Percentiles rank a stretch among this genome's conserved stretches.
Evolutionary conservation across 2,329 filamentous ascomycete species (phyloP).

Genomic region (Leptographium wingfieldii): DNA sequence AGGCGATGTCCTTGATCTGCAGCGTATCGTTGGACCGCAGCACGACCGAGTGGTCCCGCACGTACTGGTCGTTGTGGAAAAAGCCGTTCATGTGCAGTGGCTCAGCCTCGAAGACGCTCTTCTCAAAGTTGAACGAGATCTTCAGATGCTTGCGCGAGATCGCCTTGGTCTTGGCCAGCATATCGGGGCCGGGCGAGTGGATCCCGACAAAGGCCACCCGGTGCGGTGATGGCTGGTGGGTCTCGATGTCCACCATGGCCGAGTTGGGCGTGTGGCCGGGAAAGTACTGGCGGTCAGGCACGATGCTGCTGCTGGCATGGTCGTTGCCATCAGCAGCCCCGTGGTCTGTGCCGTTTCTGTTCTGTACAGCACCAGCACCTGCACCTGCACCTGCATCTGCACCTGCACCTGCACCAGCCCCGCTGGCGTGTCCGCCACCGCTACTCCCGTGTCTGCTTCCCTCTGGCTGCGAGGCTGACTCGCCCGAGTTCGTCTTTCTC

Average conservation of each 20-base stretch:
- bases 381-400: no score
- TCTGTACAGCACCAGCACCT: not conserved
- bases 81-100: constrained; percentile 54
- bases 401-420: not conserved
- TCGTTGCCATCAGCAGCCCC: constrained; percentile 6
- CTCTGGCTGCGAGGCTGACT: not conserved
- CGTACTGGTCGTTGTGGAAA: constrained; percentile 50
- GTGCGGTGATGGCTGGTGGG: constrained; percentile 46
- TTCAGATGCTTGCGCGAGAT: constrained; percentile 65
- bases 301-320: constrained; percentile 19
- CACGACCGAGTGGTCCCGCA: constrained; percentile 40
- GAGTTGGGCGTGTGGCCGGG: constrained; percentile 43
- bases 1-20: constrained; percentile 58
- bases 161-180: constrained; percentile 51
- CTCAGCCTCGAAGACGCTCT: constrained; percentile 51
- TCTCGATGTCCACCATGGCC: constrained; percentile 45
- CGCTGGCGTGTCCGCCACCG: not conserved
- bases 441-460: not conserved
- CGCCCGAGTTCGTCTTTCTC: constrained; percentile 23
- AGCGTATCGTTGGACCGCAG: constrained; percentile 54
- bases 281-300: constrained; percentile 42
- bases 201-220: constrained; percentile 58
- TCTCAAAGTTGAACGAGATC: constrained; percentile 55
- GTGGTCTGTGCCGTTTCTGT: not conserved
- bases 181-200: constrained; percentile 53